These are phyloP conservation scores for Venturia effusa DNA, from an alignment of 2,329 filamentous ascomycete species.

Conservation along the genomic window DNA sequence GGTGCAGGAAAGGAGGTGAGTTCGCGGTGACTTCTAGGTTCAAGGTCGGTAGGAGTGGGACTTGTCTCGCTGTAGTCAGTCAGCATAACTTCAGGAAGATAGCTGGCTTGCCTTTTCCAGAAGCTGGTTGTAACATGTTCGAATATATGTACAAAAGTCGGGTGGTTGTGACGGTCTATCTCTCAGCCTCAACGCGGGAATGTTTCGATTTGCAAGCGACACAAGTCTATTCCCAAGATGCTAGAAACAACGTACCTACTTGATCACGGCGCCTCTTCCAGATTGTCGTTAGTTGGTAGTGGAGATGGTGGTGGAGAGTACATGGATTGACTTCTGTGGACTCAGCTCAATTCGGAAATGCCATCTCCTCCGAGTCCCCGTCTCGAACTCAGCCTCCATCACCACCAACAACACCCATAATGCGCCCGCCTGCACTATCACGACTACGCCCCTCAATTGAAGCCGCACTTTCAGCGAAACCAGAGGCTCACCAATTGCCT, in stretches of 20 bases:
- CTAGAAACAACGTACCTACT: not conserved
- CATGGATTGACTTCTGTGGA: not conserved
- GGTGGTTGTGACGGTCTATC: not conserved
- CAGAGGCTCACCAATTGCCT: not conserved
- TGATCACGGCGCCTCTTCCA: not conserved
- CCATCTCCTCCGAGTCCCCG: not conserved
- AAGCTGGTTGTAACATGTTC: not conserved
- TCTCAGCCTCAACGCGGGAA: too few relatives aligned
- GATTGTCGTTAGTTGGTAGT: not conserved
- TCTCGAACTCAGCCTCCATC: not conserved
- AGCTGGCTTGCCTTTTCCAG: too few relatives aligned
- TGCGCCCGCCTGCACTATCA: not conserved
- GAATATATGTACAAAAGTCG: not conserved
- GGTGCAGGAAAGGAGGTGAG: not conserved
- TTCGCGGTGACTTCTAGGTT: not conserved
- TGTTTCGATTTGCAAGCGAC: too few relatives aligned
- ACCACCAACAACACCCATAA: not conserved
- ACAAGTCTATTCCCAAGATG: too few relatives aligned
- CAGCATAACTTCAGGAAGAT: too few relatives aligned
- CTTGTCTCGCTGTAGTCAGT: not conserved
- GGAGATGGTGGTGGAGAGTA: not conserved
- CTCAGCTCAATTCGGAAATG: not conserved
- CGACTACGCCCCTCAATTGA: not conserved
- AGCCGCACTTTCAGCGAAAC: not conserved
- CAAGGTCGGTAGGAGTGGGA: not conserved